Evolutionary conservation across 1,139 yeast genomes (phyloP).

Genomic region (Kurtzmaniella natalensis): DNA sequence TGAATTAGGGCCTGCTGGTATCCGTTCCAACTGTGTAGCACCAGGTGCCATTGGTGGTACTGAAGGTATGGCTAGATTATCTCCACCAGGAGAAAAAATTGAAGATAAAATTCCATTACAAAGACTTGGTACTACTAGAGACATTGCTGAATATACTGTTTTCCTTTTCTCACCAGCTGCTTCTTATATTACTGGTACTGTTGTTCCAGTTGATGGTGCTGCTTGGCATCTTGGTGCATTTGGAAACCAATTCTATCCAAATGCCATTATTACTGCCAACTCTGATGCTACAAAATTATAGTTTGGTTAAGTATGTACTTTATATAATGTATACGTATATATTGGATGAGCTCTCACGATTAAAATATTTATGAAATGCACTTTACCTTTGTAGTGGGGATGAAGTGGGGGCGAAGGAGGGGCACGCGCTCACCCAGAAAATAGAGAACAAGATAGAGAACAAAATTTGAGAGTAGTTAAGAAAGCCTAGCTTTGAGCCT

Average conservation of each 20-base stretch:
- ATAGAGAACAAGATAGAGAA: too few relatives aligned
- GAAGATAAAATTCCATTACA: conserved; percentile 63
- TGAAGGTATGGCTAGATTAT: conserved; percentile 70
- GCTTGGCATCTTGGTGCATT: conserved; percentile 72
- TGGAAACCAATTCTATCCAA: conserved; percentile 33
- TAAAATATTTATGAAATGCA: too few relatives aligned
- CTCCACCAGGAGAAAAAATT: conserved; percentile 36
- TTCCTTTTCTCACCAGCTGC: conserved; percentile 83
- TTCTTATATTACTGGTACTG: conserved; percentile 69
- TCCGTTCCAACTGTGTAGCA: conserved; percentile 79
- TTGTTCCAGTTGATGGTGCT: conserved; percentile 85
- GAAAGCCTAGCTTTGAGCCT: too few relatives aligned
- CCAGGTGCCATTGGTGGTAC: conserved; percentile 87
- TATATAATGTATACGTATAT: too few relatives aligned
- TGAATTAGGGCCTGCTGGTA: conserved; percentile 87
- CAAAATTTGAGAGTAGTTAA: too few relatives aligned
- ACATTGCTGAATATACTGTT: conserved; percentile 87
- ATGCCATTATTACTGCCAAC: conserved; percentile 23
- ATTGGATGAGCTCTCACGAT: too few relatives aligned
- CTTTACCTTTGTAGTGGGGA: too few relatives aligned
- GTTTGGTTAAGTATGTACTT: too few relatives aligned
- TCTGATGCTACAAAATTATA: conserved; percentile 12
- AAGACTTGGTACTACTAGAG: conserved; percentile 67
- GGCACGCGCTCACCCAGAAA: too few relatives aligned
- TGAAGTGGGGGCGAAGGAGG: too few relatives aligned